Evolutionary conservation across 1,139 yeast species (phyloP).

Genomic region (Scheffersomyces illinoinensis): DNA sequence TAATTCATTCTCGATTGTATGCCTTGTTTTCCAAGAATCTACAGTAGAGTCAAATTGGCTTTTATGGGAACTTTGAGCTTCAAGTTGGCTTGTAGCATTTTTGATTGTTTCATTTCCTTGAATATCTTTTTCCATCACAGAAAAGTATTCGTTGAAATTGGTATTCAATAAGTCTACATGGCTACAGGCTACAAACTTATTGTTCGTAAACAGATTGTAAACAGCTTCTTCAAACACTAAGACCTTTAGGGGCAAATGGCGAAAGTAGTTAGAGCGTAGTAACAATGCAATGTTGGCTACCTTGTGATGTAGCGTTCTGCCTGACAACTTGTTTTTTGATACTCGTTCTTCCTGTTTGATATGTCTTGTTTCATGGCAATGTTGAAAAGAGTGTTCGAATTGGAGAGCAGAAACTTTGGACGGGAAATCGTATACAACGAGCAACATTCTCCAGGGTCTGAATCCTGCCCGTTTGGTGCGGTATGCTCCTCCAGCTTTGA

Average conservation of each 20-base stretch:
- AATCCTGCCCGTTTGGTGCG: slow-evolving; percentile 55
- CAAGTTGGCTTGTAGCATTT: neutral
- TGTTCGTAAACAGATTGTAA: slow-evolving; percentile 25
- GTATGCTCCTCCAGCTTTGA: slow-evolving; percentile 65
- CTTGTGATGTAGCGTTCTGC: slow-evolving; percentile 46
- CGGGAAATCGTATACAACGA: slow-evolving; percentile 70
- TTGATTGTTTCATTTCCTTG: neutral
- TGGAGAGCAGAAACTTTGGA: slow-evolving; percentile 71
- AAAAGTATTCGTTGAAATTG: neutral
- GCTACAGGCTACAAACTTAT: slow-evolving; percentile 22
- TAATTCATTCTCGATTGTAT: slow-evolving; percentile 7
- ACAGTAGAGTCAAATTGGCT: neutral
- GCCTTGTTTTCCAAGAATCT: slow-evolving; percentile 3
- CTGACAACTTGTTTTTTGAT: slow-evolving; percentile 27
- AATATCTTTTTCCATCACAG: neutral
- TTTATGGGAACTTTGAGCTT: neutral
- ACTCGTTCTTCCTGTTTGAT: slow-evolving; percentile 35
- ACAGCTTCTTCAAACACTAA: slow-evolving; percentile 35
- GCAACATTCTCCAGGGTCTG: slow-evolving; percentile 74
- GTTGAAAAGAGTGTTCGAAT: slow-evolving; percentile 81
- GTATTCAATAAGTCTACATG: neutral
- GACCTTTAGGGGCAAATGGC: slow-evolving; percentile 39
- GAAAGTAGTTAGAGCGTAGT: slow-evolving; percentile 41
- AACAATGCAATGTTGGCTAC: slow-evolving; percentile 54
- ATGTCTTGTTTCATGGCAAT: slow-evolving; percentile 64